Conservation (phyloP, 2,329 filamentous ascomycete species). For the Aspergillus quadrilineatus region DNA sequence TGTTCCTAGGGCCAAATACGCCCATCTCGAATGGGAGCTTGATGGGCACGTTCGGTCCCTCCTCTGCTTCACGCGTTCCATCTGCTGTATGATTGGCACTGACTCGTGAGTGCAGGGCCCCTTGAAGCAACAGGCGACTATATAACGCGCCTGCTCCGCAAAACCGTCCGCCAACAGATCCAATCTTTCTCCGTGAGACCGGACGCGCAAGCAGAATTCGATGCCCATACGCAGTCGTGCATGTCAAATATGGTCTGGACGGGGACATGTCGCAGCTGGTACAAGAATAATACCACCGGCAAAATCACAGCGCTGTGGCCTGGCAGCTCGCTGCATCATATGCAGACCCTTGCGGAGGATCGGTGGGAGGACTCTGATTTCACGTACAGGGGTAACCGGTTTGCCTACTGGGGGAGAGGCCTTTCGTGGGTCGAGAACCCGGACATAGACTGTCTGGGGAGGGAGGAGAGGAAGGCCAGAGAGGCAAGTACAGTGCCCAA, state of each 20-base stretch:
- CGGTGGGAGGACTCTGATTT: conserved; percentile 25
- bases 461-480: neutral
- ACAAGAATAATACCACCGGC: conserved; percentile 32
- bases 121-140: conserved; percentile 39
- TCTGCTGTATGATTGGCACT: neutral
- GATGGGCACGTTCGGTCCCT: neutral
- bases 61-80: neutral
- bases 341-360: conserved; percentile 17
- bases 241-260: conserved; percentile 34
- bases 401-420: conserved; percentile 22
- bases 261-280: conserved; percentile 36
- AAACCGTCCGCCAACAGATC: conserved; percentile 32
- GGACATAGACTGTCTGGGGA: neutral
- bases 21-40: conserved; percentile 18
- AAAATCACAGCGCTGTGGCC: conserved; percentile 22
- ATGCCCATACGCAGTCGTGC: conserved; percentile 31
- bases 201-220: conserved; percentile 37
- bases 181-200: conserved; percentile 37
- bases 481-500: neutral
- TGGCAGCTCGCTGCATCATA: conserved; percentile 24
- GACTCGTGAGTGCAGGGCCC: conserved; percentile 40
- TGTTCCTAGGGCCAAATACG: conserved; percentile 32
- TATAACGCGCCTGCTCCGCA: conserved; percentile 44
- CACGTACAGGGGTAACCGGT: conserved; percentile 15
- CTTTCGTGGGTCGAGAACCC: conserved; percentile 22